Base-by-base conservation (phyloP, 2,329 filamentous ascomycete genomes). In the Talaromyces atroroseus region DNA sequence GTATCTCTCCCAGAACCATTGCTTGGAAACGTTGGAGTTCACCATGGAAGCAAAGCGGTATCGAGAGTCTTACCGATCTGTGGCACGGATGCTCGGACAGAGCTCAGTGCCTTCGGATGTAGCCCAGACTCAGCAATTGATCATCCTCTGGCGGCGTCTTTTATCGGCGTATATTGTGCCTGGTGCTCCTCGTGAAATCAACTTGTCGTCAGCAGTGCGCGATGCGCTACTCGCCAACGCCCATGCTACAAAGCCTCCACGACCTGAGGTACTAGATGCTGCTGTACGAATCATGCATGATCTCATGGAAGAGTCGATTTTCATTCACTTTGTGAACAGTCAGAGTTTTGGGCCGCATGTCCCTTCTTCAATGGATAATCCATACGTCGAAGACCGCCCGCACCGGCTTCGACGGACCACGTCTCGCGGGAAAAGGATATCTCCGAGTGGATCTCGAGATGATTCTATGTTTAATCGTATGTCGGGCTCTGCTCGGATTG, bases 1-100 rank as follows among this genome's bases (percentile, higher is more conserved):
- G 56, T 97, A 95, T 67, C 81, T 97, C 3, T 96, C 92, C 1
- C 92, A 95, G 68, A 97, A 97, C 67, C 92, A 97, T 74, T 99
- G 94, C 69, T 78, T 97, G 62, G 94, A 99, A 73, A 96, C 92
- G 1, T 79, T 99, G 40, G 94, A 97, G 69, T 99, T 99, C 72
- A 96, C 92, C 42, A 87, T 96, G 80, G 94, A 96, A 70, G 89
- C 92, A 21, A 88, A 91, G 57, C 83, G 90, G 59, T 99, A 97
- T 70, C 82, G 84, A 52, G 83, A 86, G 65, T 80, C 84, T 65
- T 87, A 85, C 69, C 75, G 80, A 53, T 78, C 82, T 57, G 78
- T 83, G 66, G 75, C 83, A 57, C 82, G 83, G 55, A 71, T 75
- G 57, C 61, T 74, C 24, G 70, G 69, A 2, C 76, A 76, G 48